A percentile compares a stretch with the other conserved stretches of the same genome.
Evolutionary conservation across 2,329 filamentous ascomycete genomes (phyloP).

Genomic region (Penicillium italicum): DNA sequence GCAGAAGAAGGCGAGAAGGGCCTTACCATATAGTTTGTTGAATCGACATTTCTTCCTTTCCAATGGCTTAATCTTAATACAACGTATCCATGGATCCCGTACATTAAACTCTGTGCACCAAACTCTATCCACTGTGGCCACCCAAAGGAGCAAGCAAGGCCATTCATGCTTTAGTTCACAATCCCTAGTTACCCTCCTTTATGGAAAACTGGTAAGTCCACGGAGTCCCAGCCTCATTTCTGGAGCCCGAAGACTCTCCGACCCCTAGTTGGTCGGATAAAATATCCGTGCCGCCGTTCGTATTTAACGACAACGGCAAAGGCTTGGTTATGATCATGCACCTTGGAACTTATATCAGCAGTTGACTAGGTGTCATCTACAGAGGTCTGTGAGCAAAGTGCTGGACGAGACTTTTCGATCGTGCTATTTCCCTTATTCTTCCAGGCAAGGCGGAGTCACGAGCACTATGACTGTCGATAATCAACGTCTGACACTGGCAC

Average conservation of each 20-base stretch:
- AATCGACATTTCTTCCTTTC: not conserved
- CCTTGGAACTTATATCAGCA: slow-evolving; percentile 73
- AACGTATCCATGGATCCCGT: not conserved
- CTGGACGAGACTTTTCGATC: slow-evolving; percentile 83
- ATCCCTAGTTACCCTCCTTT: not conserved
- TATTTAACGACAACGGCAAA: slow-evolving; percentile 69
- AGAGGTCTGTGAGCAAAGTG: slow-evolving; percentile 83
- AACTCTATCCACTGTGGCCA: not conserved
- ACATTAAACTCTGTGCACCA: not conserved
- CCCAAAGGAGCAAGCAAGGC: not conserved
- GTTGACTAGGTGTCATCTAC: slow-evolving; percentile 84
- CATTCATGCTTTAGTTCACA: not conserved
- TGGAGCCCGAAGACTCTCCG: not conserved
- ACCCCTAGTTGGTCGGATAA: slow-evolving; percentile 35
- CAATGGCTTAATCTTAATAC: not conserved
- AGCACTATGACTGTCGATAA: slow-evolving; percentile 80
- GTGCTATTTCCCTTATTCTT: slow-evolving; percentile 80
- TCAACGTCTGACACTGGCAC: slow-evolving; percentile 69
- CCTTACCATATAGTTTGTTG: no score
- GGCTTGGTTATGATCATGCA: slow-evolving; percentile 68
- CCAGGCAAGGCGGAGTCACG: slow-evolving; percentile 75
- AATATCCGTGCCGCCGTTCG: slow-evolving; percentile 53
- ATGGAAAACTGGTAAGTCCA: not conserved
- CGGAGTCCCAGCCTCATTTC: not conserved
- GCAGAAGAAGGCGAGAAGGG: no score